Conservation (phyloP, 2,329 filamentous ascomycete genomes). For the Knufia fluminis region DNA sequence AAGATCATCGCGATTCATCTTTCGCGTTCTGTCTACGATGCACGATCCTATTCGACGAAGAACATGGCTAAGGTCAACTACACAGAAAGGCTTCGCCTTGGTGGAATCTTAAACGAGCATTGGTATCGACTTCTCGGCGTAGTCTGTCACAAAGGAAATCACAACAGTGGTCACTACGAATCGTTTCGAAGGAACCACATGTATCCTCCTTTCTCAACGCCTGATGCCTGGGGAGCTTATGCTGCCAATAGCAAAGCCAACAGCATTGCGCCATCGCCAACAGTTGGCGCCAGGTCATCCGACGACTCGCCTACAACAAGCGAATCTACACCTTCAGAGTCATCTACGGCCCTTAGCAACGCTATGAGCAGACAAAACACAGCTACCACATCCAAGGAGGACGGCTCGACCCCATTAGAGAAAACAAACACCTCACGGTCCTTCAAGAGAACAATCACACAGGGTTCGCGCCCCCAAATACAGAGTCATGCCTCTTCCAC, state of each 20-base stretch:
- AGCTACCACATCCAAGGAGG: slow-evolving; percentile 4
- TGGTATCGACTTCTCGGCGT: slow-evolving; percentile 78
- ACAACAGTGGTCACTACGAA: slow-evolving; percentile 95
- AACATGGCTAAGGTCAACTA: slow-evolving; percentile 92
- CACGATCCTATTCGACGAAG: slow-evolving; percentile 68
- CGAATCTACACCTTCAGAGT: slow-evolving; percentile 17
- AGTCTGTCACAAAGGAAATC: slow-evolving; percentile 89
- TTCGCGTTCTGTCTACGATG: slow-evolving; percentile 84
- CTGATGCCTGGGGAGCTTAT: slow-evolving; percentile 66
- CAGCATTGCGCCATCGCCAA: slow-evolving; percentile 46
- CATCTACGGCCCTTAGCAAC: slow-evolving; percentile 15
- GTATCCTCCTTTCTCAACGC: slow-evolving; percentile 70
- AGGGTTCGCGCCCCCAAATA: slow-evolving; percentile 18
- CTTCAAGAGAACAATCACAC: slow-evolving; percentile 16
- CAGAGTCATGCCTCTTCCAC: slow-evolving; percentile 22
- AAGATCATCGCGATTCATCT: slow-evolving; percentile 87
- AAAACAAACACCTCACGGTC: background rate
- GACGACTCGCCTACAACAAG: slow-evolving; percentile 3
- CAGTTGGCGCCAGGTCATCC: slow-evolving; percentile 8
- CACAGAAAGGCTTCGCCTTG: slow-evolving; percentile 74
- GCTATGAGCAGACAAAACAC: slow-evolving; percentile 16
- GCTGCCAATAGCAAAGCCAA: slow-evolving; percentile 58
- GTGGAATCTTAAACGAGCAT: slow-evolving; percentile 65
- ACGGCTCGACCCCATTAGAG: background rate
- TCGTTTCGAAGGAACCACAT: slow-evolving; percentile 82